Conservation (phyloP, 1,284 basidiomycete species). For the Pseudozyma tsukubaensis region DNA sequence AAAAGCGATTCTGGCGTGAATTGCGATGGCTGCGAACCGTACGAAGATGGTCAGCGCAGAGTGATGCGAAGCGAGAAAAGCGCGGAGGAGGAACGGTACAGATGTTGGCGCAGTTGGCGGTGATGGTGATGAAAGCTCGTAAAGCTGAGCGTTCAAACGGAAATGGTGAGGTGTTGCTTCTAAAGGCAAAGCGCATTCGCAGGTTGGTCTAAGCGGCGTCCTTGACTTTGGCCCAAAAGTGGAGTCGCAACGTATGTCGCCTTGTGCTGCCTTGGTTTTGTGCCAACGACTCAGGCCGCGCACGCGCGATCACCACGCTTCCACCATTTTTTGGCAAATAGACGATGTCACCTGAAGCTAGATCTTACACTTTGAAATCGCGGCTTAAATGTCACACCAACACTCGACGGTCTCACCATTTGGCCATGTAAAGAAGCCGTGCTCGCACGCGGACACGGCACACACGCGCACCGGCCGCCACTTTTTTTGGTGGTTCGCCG, state of each 20-base stretch:
- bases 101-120: not conserved
- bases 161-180: constrained; percentile 23
- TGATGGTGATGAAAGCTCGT: constrained; percentile 1
- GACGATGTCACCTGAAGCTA: not conserved
- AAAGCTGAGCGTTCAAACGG: constrained; percentile 5
- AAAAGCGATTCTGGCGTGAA: not conserved
- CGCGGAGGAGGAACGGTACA: not conserved
- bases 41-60: not conserved
- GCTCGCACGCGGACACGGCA: not conserved
- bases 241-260: constrained; percentile 17
- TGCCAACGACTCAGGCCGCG: constrained; percentile 16
- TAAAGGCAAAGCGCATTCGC: not conserved
- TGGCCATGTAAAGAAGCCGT: not conserved
- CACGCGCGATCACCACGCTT: constrained; percentile 39
- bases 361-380: not conserved
- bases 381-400: not conserved
- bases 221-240: constrained; percentile 11
- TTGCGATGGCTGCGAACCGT: not conserved
- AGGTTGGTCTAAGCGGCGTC: constrained; percentile 36
- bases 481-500: too few species aligned
- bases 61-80: not conserved
- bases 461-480: constrained; percentile 4
- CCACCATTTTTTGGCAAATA: not conserved
- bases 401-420: not conserved
- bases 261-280: constrained; percentile 9